Conservation (phyloP, 2,329 filamentous ascomycete species). For the Exophiala viscosa region DNA sequence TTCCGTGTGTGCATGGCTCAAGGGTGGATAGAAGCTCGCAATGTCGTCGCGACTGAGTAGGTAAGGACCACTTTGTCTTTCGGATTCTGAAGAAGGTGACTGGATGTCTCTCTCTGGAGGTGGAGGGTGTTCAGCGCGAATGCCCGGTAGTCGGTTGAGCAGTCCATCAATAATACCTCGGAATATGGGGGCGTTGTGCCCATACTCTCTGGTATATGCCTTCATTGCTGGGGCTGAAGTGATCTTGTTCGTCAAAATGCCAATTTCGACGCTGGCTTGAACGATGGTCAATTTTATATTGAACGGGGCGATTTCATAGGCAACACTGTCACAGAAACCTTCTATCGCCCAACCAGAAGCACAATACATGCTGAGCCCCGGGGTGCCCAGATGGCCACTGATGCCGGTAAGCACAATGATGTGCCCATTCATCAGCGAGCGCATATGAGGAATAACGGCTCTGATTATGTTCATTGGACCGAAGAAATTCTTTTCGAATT, state of each 20-base stretch:
- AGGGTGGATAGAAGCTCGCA: slow-evolving; percentile 68
- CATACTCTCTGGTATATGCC: slow-evolving; percentile 61
- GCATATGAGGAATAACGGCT: slow-evolving; percentile 73
- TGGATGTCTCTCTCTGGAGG: slow-evolving; percentile 25
- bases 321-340: slow-evolving; percentile 89
- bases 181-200: slow-evolving; percentile 71
- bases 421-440: slow-evolving; percentile 78
- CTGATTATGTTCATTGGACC: slow-evolving; percentile 95
- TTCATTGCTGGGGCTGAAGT: slow-evolving; percentile 75
- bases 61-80: slow-evolving; percentile 26
- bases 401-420: slow-evolving; percentile 87
- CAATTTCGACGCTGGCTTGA: slow-evolving; percentile 90
- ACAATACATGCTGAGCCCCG: slow-evolving; percentile 84
- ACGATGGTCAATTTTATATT: slow-evolving; percentile 95
- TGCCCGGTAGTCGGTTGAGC: slow-evolving; percentile 70
- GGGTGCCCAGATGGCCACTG: slow-evolving; percentile 87
- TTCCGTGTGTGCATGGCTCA: slow-evolving; percentile 66
- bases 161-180: slow-evolving; percentile 79
- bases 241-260: slow-evolving; percentile 80
- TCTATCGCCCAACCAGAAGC: slow-evolving; percentile 93
- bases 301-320: slow-evolving; percentile 94
- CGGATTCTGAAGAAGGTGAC: slow-evolving; percentile 25
- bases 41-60: slow-evolving; percentile 38
- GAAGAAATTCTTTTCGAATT: slow-evolving; percentile 94
- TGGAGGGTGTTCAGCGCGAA: slow-evolving; percentile 40